Evolutionary conservation across 257 asterid genomes (phyloP), one percentile per base, ranked within the genome.

Genomic region (Catharanthus roseus): DNA sequence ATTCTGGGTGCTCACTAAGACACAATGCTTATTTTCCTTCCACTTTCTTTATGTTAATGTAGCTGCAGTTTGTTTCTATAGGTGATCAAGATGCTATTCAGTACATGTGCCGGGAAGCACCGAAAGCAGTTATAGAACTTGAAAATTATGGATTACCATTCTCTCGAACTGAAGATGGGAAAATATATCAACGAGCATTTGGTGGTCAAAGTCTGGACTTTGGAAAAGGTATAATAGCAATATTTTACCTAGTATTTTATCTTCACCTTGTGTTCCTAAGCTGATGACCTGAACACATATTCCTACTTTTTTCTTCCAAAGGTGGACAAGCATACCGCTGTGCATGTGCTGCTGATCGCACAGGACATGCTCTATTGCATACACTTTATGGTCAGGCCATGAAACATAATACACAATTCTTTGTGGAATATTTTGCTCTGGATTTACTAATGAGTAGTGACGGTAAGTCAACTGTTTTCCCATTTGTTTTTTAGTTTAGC

Each of bases 291-390:
- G 44, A 47, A 9, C 41, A 5, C 65, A 61, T 34, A 12, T 21
- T 49, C 39, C 44, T 23, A 61, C 67, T 69, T 68, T 76, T 71
- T 23, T 74, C 42, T 62, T 62, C 49, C 57, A 26, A 55, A 93
- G 98, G 99, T 77, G 99, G 99, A 41, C 99, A 93, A 80, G 99
- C 99, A 16, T 93, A 93, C 74, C 97, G 97, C 41, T 93, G 99
- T 80, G 97, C 97, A 31, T 91, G 97, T 83, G 99, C 99, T 78
- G 99, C 99, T 73, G 97, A 93, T 84, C 93, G 99, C 70, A 93
- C 99, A 44, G 99, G 99, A 50, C 99, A 93, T 83, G 97, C 99
- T 76, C 80, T 93, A 77, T 74, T 93, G 90, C 99, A 93, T 78
- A 91, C 99, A 65, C 93, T 93, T 50, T 91, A 93, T 78, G 99